These are phyloP conservation scores for Buxus sempervirens DNA, from an alignment of 164 flowering plant species.

Conservation along the genomic window DNA sequence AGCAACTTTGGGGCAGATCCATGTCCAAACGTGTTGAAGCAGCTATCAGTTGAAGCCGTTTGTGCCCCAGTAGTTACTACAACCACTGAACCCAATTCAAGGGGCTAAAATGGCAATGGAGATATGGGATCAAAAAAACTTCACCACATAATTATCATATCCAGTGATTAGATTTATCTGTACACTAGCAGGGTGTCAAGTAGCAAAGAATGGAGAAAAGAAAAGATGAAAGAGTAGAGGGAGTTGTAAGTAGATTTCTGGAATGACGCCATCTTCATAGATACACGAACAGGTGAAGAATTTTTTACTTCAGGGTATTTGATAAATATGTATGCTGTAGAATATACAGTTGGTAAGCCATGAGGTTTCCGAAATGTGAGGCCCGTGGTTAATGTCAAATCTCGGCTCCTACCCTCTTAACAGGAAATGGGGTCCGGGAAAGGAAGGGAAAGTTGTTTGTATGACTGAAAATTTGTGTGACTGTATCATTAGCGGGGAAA, in stretches of 20 bases:
- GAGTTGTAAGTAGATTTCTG: constrained; percentile 11
- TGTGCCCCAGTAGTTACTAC: constrained; percentile 39
- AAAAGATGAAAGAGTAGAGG: not conserved
- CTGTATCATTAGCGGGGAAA: constrained; percentile 13
- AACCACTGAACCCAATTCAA: constrained; percentile 20
- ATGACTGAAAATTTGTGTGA: constrained; percentile 6
- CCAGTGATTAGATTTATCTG: not conserved
- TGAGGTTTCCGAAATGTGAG: constrained; percentile 20
- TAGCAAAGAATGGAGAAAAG: constrained; percentile 2
- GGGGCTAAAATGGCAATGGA: constrained; percentile 8
- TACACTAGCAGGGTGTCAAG: constrained; percentile 10
- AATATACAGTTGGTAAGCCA: constrained; percentile 14
- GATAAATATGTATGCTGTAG: constrained; percentile 2
- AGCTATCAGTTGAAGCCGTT: constrained; percentile 83
- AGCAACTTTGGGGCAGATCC: constrained; percentile 83
- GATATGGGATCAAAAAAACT: too few relatives aligned
- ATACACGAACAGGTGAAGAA: not conserved
- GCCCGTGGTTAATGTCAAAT: constrained; percentile 11
- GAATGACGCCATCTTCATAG: constrained; percentile 4
- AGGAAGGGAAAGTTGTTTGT: not conserved
- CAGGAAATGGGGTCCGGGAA: constrained; percentile 22
- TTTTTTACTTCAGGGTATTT: constrained; percentile 8
- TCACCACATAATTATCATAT: too few relatives aligned
- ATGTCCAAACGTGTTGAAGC: constrained; percentile 80
- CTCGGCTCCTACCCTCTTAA: constrained; percentile 31